phyloP scores from a whole-genome alignment of 2,329 filamentous ascomycete species.

The Colletotrichum orbiculare region DNA sequence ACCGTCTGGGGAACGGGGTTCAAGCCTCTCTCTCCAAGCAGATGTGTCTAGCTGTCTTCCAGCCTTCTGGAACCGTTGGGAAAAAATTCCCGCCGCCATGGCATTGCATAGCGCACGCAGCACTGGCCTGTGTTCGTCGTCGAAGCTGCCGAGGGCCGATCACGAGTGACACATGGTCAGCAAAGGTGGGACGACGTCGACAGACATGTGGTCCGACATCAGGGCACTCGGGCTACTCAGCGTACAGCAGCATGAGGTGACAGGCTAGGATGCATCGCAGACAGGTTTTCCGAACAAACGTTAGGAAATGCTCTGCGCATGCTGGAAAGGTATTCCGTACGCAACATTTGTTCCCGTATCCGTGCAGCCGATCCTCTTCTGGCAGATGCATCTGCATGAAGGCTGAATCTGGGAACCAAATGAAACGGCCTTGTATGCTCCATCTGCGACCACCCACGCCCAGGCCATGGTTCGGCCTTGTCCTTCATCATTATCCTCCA shows the following conservation, averaged over 20 bases:
- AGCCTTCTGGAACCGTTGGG: slow-evolving; percentile 24
- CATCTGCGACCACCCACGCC: slow-evolving; percentile 5
- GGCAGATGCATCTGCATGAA: slow-evolving; percentile 19
- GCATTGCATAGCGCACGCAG: not conserved
- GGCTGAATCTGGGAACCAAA: slow-evolving; percentile 18
- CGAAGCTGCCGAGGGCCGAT: slow-evolving; percentile 13
- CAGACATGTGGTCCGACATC: slow-evolving; percentile 30
- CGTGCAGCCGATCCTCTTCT: not conserved
- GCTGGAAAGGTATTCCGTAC: no score
- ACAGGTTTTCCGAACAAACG: not conserved
- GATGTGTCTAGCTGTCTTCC: slow-evolving; percentile 10
- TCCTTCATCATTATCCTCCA: slow-evolving; percentile 7
- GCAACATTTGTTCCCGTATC: no score
- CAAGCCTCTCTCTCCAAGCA: slow-evolving; percentile 9
- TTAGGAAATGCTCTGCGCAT: not conserved
- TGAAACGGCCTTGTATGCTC: slow-evolving; percentile 20
- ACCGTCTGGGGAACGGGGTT: slow-evolving; percentile 21
- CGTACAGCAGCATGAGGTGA: slow-evolving; percentile 12
- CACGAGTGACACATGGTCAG: slow-evolving; percentile 26
- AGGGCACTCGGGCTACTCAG: slow-evolving; percentile 8
- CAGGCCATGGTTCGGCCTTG: not conserved
- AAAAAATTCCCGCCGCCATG: not conserved
- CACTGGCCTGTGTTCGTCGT: slow-evolving; percentile 15
- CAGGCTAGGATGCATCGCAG: not conserved
- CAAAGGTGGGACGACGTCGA: slow-evolving; percentile 30